These are phyloP conservation scores for Domatiomyces catenatus DNA, from an alignment of 2,329 filamentous ascomycete species.

Conservation along the genomic window DNA sequence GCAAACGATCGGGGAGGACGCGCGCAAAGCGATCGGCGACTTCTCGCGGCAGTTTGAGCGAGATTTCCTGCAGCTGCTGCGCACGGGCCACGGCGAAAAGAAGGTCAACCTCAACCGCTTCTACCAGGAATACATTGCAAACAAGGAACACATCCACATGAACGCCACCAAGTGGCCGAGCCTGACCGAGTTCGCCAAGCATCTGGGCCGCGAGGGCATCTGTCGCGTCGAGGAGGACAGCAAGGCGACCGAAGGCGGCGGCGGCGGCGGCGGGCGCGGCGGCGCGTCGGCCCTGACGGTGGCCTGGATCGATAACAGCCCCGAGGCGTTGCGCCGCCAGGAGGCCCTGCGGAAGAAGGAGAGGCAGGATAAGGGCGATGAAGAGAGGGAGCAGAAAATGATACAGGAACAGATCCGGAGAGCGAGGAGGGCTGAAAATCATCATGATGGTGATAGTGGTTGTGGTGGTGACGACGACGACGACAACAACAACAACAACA, in stretches of 20 bases:
- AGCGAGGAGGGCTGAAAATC: conserved; percentile 51
- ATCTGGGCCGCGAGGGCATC: conserved; percentile 71
- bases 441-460: conserved; percentile 31
- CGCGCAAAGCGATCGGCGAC: conserved; percentile 66
- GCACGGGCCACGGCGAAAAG: conserved; percentile 82
- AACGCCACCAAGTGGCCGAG: conserved; percentile 81
- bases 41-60: conserved; percentile 67
- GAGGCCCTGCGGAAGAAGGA: conserved; percentile 75
- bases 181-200: conserved; percentile 78
- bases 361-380: conserved; percentile 74
- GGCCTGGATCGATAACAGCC: conserved; percentile 80
- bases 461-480: conserved; percentile 26
- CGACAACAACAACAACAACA: neutral
- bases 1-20: conserved; percentile 71
- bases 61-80: conserved; percentile 63
- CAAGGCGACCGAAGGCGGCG: conserved; percentile 38
- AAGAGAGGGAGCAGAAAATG: conserved; percentile 71
- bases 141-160: conserved; percentile 84
- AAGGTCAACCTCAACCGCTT: conserved; percentile 78
- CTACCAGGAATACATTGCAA: conserved; percentile 83
- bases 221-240: conserved; percentile 81
- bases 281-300: conserved; percentile 46
- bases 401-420: conserved; percentile 71
- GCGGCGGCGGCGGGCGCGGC: conserved; percentile 5
- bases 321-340: conserved; percentile 63